Base-by-base conservation (phyloP, 441 rosid species). In the Populus hybrid region DNA sequence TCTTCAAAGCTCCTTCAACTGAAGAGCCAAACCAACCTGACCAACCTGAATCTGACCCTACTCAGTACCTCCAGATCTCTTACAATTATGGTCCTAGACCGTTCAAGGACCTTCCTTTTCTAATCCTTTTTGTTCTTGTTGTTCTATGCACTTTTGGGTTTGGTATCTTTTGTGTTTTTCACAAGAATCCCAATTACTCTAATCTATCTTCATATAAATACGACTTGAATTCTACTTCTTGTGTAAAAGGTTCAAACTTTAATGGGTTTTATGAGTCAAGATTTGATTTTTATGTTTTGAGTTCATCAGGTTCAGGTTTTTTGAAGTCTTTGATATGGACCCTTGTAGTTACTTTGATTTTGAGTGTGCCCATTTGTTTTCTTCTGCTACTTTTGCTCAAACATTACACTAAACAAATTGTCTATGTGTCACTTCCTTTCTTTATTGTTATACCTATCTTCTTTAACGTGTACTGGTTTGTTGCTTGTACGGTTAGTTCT, bases 381-480 rank as follows among this genome's bases (percentile, higher is more conserved):
- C 70, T 79, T 10, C 76, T 94, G 77, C 88, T 94, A 68, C 79
- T 91, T 68, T 69, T 87, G 74, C 97, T 94, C 71, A 91, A 91
- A 86, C 92, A 83, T 81, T 94, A 90, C 79, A 83, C 97, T 32
- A 93, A 91, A 73, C 93, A 93, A 83, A 74, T 94, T 18, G 98
- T 94, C n/a, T 94, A 93, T 79, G 85, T 77, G 74, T 87, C 88
- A 1, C 89, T 94, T 46, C 97, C 98, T 63, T 90, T 93, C 86
- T 88, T 91, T 69, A 75, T 94, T 50, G n/a, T 92, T 18, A 67
- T 93, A 40, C 99, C 95, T 0, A 38, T 90, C 63, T 90, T 93
- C 73, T 85, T 94, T 71, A 87, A 94, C 76, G 73, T 94, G 65
- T 94, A 90, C 59, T 94, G 97, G 99, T 94, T 94, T 66, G 94